Base-by-base conservation (phyloP, 106 monocot genomes). In the Agapanthus africanus region DNA sequence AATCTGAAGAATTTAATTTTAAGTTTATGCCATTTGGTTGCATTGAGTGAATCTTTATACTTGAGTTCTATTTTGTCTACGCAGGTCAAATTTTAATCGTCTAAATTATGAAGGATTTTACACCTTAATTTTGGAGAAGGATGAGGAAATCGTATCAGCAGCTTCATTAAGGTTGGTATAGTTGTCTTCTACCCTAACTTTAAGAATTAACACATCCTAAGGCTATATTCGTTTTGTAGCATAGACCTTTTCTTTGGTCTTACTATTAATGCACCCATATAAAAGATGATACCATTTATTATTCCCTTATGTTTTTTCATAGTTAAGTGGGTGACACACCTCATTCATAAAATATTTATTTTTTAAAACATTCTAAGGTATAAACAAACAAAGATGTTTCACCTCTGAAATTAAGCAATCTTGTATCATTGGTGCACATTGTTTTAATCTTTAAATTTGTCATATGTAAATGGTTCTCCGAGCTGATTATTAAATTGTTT, bases 41-140 rank as follows among this genome's bases (percentile, higher is more conserved):
- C 32, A 65, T 38, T 40, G 5, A 26, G 4, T 36, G 47, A 51
- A 52, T 7, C 3, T 7, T 52, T 19, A 37, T 40, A 7, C 0
- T 44, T 63, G 18, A 22, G 16, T 68, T 22, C 7, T 69, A 28
- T 10, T 59, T 26, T 64, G 7, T 46, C 16, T 73, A 1, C 13
- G 7, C 71, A 85, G 85, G 42, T 85, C 85, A 78, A 72, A 75
- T 67, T 85, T 81, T 51, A 75, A 81, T n/a, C 81, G 85, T n/a
- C 38, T 81, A 46, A 85, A 71, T 41, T 85, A 72, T 40, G 81
- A 81, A 72, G 80, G 81, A 61, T 85, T 81, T 59, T 75, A 85
- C 59, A 81, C 85, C 8, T 23, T 85, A 41, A 47, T 81, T 68
- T 69, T 85, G 59, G 81, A 85, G 75, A 85, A 75, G 75, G 71